phyloP scores from a whole-genome alignment of 139 green algal genomes.

The Coelastrella sp. region DNA sequence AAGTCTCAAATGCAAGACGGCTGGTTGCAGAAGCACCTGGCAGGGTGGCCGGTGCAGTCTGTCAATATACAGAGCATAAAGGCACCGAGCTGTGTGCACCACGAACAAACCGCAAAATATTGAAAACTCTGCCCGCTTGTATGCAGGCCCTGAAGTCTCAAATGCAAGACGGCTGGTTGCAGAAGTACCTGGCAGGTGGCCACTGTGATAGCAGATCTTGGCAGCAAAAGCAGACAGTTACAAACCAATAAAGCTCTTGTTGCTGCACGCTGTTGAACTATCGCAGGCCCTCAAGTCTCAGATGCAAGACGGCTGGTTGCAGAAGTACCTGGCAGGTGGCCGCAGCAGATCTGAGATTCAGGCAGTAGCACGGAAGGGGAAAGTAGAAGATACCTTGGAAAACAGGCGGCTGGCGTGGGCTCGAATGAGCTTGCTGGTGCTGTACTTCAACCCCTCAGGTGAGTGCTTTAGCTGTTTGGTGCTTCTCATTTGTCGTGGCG shows the following conservation, averaged over 20 bases:
- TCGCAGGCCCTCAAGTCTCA: slow-evolving; percentile 57
- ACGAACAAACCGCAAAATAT: too few relatives aligned
- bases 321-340: slow-evolving; percentile 58
- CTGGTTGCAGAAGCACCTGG: slow-evolving; percentile 54
- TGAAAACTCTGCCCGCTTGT: slow-evolving; percentile 68
- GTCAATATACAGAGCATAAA: too few relatives aligned
- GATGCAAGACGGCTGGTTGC: slow-evolving; percentile 62
- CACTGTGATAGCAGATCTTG: too few relatives aligned
- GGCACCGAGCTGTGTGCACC: too few relatives aligned
- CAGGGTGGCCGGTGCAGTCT: too few relatives aligned
- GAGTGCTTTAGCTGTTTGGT: neutral
- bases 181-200: slow-evolving; percentile 51
- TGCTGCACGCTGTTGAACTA: too few relatives aligned
- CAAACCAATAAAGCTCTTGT: too few relatives aligned
- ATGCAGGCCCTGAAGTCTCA: slow-evolving; percentile 63
- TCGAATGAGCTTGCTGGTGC: slow-evolving; percentile 92
- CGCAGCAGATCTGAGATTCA: slow-evolving; percentile 36
- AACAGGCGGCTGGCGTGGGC: slow-evolving; percentile 81
- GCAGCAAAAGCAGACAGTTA: too few relatives aligned
- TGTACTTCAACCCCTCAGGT: slow-evolving; percentile 87
- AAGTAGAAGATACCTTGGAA: slow-evolving; percentile 64
- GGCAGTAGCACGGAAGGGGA: slow-evolving; percentile 54
- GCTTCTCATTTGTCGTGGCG: neutral
- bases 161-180: slow-evolving; percentile 61
- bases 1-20: slow-evolving; percentile 63